Evolutionary conservation across 1,284 basidiomycete species (phyloP).

Genomic region (Apiotrichum montevideense): DNA sequence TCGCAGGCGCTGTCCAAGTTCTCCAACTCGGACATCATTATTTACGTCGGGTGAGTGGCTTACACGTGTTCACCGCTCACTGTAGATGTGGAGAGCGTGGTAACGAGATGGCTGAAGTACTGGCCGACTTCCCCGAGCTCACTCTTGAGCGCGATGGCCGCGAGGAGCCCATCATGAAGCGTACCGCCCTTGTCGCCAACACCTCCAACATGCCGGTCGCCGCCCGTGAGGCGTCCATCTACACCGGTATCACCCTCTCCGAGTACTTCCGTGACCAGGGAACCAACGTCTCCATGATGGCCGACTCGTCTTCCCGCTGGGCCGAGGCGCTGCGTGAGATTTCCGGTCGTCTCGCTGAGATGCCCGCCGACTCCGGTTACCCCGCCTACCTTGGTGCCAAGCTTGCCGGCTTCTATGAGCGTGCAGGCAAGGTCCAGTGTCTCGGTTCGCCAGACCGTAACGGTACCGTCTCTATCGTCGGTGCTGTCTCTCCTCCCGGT

Average conservation of each 20-base stretch:
- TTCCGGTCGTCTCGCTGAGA: constrained; percentile 96
- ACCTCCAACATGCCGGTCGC: constrained; percentile 99
- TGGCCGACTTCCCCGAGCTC: constrained; percentile 94
- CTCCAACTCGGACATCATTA: constrained; percentile 99
- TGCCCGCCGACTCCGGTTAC: constrained; percentile 99
- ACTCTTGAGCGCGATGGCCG: constrained; percentile 83
- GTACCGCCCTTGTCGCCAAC: constrained; percentile 96
- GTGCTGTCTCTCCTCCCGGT: constrained; percentile 96
- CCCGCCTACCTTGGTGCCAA: constrained; percentile 96
- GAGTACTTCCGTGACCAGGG: constrained; percentile 99
- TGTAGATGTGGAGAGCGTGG: constrained; percentile 17
- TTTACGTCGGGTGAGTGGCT: constrained; percentile 86
- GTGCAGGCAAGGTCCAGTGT: constrained; percentile 93
- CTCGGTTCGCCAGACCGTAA: constrained; percentile 81
- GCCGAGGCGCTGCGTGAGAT: constrained; percentile 99
- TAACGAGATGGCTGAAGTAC: constrained; percentile 87
- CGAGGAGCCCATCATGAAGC: constrained; percentile 99
- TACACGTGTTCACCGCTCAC: not conserved
- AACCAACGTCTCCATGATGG: constrained; percentile 99
- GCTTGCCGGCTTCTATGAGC: constrained; percentile 96
- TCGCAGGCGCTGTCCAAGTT: constrained; percentile 95
- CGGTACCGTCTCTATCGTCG: constrained; percentile 96
- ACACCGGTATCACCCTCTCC: constrained; percentile 98
- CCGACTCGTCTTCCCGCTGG: constrained; percentile 98
- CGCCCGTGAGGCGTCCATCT: constrained; percentile 98